Percentiles rank a stretch among this genome's conserved stretches.
phyloP scores from a whole-genome alignment of 768 basidiomycete genomes.

The Cyclocybe cylindracea region DNA sequence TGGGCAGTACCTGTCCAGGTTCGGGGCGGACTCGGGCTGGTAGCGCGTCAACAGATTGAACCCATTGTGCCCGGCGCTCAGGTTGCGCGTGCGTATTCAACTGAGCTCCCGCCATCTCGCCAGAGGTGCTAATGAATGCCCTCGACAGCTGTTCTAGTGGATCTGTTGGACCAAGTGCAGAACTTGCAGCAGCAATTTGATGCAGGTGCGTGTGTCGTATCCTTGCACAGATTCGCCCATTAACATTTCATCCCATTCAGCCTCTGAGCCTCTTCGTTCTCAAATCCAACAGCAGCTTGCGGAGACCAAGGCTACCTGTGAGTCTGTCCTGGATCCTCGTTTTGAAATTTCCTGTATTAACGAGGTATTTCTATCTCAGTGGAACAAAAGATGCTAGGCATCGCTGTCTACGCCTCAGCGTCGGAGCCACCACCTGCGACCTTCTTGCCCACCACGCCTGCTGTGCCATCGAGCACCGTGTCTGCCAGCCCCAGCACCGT shows the following conservation, averaged over 20 bases:
- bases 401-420: conserved; percentile 10
- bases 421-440: not conserved
- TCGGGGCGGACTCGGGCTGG: not conserved
- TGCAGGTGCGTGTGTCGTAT: conserved; percentile 8
- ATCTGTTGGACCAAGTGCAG: conserved; percentile 20
- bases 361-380: conserved; percentile 2
- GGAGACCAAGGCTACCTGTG: conserved; percentile 7
- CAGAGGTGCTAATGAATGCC: not conserved
- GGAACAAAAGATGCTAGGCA: conserved; percentile 11
- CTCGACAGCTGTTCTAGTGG: conserved; percentile 18
- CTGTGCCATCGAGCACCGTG: not conserved
- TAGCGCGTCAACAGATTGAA: conserved; percentile 9
- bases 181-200: conserved; percentile 16
- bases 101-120: not conserved
- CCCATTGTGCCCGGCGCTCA: conserved; percentile 8
- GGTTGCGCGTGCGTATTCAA: conserved; percentile 13
- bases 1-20: conserved; percentile 5
- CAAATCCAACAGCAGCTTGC: not conserved
- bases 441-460: not conserved
- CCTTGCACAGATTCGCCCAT: not conserved
- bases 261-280: no score
- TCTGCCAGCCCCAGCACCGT: conserved; percentile 4
- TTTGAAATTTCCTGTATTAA: not conserved
- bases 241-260: no score
- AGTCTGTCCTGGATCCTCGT: not conserved